A percentile compares a stretch with the other conserved stretches of the same genome.
These are phyloP conservation scores for Karstenula rhodostoma DNA, from an alignment of 2,329 filamentous ascomycete species.

Conservation along the genomic window DNA sequence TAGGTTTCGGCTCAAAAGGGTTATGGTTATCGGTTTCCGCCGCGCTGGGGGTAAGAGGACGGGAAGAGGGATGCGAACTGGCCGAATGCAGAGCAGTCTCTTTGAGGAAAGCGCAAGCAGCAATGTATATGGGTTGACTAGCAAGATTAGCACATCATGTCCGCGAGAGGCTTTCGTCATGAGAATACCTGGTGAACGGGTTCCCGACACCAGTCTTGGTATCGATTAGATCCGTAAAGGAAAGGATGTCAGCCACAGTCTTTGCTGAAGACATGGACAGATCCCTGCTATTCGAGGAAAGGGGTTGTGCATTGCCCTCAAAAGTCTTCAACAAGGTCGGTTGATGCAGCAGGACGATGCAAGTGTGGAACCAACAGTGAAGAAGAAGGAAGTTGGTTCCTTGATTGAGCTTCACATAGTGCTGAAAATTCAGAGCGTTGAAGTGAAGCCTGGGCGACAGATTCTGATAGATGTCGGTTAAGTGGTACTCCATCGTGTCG, in stretches of 20 bases:
- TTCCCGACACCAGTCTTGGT: slow-evolving; percentile 87
- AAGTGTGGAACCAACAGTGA: slow-evolving; percentile 88
- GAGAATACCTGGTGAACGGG: slow-evolving; percentile 71
- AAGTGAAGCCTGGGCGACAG: slow-evolving; percentile 80
- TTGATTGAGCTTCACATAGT: slow-evolving; percentile 80
- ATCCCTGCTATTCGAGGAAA: slow-evolving; percentile 82
- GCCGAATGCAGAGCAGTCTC: slow-evolving; percentile 76
- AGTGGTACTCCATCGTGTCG: slow-evolving; percentile 78
- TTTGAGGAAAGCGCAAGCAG: slow-evolving; percentile 86
- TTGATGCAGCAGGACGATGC: slow-evolving; percentile 85
- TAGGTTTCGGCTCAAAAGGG: slow-evolving; percentile 50
- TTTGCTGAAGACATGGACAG: slow-evolving; percentile 88
- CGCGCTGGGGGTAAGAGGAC: slow-evolving; percentile 59
- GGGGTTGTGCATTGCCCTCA: slow-evolving; percentile 71
- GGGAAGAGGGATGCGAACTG: slow-evolving; percentile 69
- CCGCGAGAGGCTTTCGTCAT: not conserved
- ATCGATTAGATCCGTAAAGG: slow-evolving; percentile 85
- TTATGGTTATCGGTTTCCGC: slow-evolving; percentile 12
- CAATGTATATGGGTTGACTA: slow-evolving; percentile 90
- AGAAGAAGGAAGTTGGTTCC: slow-evolving; percentile 87
- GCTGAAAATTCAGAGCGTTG: slow-evolving; percentile 84
- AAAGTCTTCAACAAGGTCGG: slow-evolving; percentile 84
- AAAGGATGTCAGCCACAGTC: slow-evolving; percentile 87
- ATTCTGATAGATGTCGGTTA: slow-evolving; percentile 77
- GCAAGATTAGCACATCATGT: slow-evolving; percentile 19